Evolutionary conservation across 1,284 basidiomycete genomes (phyloP), one percentile per base, ranked within the genome.

Genomic region (Cryptococcus sp.): DNA sequence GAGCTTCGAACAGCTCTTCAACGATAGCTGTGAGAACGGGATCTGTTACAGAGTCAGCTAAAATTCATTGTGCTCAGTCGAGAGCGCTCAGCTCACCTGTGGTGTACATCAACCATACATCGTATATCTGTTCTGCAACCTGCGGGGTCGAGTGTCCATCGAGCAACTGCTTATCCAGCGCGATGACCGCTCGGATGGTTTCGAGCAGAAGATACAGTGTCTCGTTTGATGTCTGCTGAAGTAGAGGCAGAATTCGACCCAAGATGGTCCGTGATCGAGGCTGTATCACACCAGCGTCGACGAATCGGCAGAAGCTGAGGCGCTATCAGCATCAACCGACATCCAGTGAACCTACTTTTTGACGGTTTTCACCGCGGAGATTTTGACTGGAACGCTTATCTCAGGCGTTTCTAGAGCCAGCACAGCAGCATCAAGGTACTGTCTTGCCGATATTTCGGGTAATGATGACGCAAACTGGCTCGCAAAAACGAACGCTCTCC

Each of bases 401-500:
- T 85, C 83, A 20, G 74, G 71, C 0, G 86, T 83, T 72, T 93
- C 90, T n/a, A 98, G 83, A 1, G 91, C 91, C 45, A 87, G 84
- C 31, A 95, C 83, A 0, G 93, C 90, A 6, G 91, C 90, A 22
- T 88, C 85, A 38, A 99, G 82, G 72, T 97, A 97, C 71, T 92
- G 90, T 1, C 84, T 84, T 2, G 88, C 87, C 45, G 93, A 81
- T 54, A 86, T 82, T 1, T 82, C 67, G 0, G 91, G 88, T 8
- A 98, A 81, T 3, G 88, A 78, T 59, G 86, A 85, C 0, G 91
- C 85, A 70, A 87, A 97, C 73, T 94, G 89, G 69, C 91, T 93
- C 0, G 93, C 92, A 70, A 98, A 95, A 42, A 98, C 91, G 63
- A 98, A 96, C 2, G 88, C 90, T 56, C 95, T 84, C 10, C 95